A percentile compares a stretch with the other conserved stretches of the same genome.
Evolutionary conservation across 352 stramenopile species (phyloP).

Genomic region (Pythium sukuiense): DNA sequence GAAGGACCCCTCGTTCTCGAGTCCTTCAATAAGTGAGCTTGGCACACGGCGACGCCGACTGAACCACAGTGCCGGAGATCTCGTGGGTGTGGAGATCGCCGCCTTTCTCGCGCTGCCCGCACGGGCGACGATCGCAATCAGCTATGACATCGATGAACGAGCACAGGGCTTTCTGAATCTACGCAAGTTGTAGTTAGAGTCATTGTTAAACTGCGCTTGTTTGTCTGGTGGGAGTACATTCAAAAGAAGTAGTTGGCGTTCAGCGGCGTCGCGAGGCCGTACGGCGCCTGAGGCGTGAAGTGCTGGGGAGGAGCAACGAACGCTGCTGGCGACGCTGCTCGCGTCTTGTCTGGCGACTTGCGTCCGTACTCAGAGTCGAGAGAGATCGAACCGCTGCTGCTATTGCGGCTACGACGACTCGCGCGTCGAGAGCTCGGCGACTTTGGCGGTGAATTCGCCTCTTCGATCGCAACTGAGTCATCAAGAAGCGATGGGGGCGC

Average conservation of each 20-base stretch:
- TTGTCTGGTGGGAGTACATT: neutral
- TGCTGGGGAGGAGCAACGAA: constrained; percentile 5
- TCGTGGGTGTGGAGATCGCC: constrained; percentile 51
- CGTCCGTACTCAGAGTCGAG: constrained; percentile 15
- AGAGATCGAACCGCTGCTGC: constrained; percentile 16
- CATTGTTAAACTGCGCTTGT: neutral
- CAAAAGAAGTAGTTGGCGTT: constrained; percentile 32
- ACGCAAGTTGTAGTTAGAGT: constrained; percentile 50
- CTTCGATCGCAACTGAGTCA: neutral
- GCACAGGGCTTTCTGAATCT: constrained; percentile 74
- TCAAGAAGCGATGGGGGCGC: neutral
- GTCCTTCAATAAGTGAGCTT: neutral
- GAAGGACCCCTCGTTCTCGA: neutral
- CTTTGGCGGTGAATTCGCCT: neutral
- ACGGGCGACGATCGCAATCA: constrained; percentile 44
- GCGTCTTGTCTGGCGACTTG: constrained; percentile 21
- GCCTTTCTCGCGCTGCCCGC: constrained; percentile 61
- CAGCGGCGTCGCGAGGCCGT: constrained; percentile 19
- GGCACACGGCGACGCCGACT: constrained; percentile 28
- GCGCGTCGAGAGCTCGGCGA: neutral
- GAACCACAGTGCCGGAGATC: constrained; percentile 59
- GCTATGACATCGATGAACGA: constrained; percentile 68
- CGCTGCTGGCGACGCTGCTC: constrained; percentile 5
- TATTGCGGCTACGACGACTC: constrained; percentile 17
- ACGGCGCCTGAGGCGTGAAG: constrained; percentile 6